Base-by-base conservation (phyloP, 2,329 filamentous ascomycete genomes). In the Magnaporthales sp. region DNA sequence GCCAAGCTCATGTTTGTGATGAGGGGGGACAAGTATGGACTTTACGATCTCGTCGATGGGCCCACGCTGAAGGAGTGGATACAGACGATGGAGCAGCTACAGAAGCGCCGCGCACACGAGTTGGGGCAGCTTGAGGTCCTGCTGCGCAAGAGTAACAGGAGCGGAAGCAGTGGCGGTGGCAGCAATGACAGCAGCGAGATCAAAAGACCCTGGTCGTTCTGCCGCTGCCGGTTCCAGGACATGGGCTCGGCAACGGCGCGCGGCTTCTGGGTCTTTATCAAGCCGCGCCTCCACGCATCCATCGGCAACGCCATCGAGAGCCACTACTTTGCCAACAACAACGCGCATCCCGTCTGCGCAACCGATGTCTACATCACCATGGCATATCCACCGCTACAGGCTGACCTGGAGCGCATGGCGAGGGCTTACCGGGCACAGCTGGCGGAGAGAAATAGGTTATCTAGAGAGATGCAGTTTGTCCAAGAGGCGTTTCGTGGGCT, bases 321-420 rank as follows among this genome's bases (percentile, higher is more conserved):
- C 54, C 54, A 58, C 54, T 58, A 58, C 54, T 58, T 58, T 26
- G 54, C 24, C 54, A 58, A 58, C 54, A 58, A 58, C 54, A 58
- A 58, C 54, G 54, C 54, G n/a, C 54, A 26, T 22, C 54, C 54
- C 54, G n/a, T 26, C 54, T 58, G 54, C 54, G 54, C 54, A 1
- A 22, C 54, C 54, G 54, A 58, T n/a, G 54, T 58, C 22, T 26
- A 26, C 54, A 26, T 26, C 54, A 26, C 54, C n/a, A 22, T 58
- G 54, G 54, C 8, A n/a, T 58, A 58, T 6, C 1, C 11, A 9
- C 54, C 54, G 8, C 54, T 58, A 10, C 54, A 26, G n/a, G 8
- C 8, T 1, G 54, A 58, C 22, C n/a, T 58, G 54, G 54, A 58
- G 3, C 4, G 11, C 13, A 22, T 58, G 54, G 54, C 54, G 54